A percentile compares a stretch with the other conserved stretches of the same genome.
Evolutionary conservation across 495 filamentous ascomycete genomes (phyloP).

Genomic region (Neohortaea acidophila): DNA sequence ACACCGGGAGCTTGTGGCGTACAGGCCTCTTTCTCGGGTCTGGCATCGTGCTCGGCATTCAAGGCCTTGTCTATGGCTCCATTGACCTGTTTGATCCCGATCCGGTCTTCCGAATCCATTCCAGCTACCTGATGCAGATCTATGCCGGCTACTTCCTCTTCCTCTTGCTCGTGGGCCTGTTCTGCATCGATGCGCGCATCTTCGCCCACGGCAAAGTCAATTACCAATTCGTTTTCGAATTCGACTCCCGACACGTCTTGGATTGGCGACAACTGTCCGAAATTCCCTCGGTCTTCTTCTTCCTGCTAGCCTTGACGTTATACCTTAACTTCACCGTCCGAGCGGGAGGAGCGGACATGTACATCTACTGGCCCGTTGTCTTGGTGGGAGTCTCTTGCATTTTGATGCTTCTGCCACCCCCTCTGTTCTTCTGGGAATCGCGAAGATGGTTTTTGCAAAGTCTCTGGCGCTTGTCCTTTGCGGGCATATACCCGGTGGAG

Average conservation of each 20-base stretch:
- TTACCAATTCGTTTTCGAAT: constrained; percentile 92
- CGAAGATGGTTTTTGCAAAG: constrained; percentile 7
- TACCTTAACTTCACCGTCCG: constrained; percentile 72
- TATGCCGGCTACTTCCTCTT: constrained; percentile 76
- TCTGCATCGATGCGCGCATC: constrained; percentile 62
- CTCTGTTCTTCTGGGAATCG: not conserved
- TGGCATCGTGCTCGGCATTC: not conserved
- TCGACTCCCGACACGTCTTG: constrained; percentile 66
- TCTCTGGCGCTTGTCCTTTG: constrained; percentile 58
- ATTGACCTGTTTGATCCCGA: too few species aligned
- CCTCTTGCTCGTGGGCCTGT: constrained; percentile 56
- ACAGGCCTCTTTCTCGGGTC: constrained; percentile 27
- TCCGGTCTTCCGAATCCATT: constrained; percentile 32
- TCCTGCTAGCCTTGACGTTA: constrained; percentile 63
- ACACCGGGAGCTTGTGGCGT: constrained; percentile 59
- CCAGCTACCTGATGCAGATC: constrained; percentile 48
- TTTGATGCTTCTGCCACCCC: constrained; percentile 36
- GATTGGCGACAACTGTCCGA: constrained; percentile 84
- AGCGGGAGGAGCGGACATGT: constrained; percentile 46
- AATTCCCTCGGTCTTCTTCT: constrained; percentile 62
- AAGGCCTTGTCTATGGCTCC: too few species aligned
- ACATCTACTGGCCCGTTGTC: constrained; percentile 77
- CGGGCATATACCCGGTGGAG: constrained; percentile 83
- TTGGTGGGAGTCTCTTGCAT: constrained; percentile 53
- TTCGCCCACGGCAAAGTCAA: constrained; percentile 81